A percentile compares a stretch with the other conserved stretches of the same genome.
Evolutionary conservation across 2,329 filamentous ascomycete genomes (phyloP).

Genomic region (Clathrospora elynae): DNA sequence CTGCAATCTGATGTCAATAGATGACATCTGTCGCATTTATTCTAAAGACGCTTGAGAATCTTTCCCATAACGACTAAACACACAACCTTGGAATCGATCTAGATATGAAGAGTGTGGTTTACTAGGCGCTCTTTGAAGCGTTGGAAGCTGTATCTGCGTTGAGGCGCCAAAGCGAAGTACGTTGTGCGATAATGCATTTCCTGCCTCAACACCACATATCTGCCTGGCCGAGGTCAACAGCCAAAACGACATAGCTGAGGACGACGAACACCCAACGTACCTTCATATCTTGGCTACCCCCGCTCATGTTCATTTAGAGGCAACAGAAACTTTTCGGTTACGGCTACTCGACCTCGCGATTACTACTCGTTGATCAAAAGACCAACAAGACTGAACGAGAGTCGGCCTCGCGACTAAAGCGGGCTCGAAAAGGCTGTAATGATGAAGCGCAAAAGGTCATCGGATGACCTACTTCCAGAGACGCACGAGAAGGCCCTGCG

Average conservation of each 20-base stretch:
- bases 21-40: constrained; percentile 5
- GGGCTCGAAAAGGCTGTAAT: constrained; percentile 1
- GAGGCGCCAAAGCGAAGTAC: constrained; percentile 17
- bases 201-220: no score
- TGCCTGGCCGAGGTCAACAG: no score
- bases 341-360: constrained; percentile 1
- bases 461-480: constrained; percentile 2
- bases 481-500: constrained; percentile 17
- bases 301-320: constrained; percentile 13
- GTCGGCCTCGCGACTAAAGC: background rate
- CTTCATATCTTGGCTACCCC: constrained; percentile 1
- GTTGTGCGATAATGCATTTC: constrained; percentile 13
- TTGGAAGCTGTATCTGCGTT: constrained; percentile 14
- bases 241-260: no score
- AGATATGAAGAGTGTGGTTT: constrained; percentile 17
- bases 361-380: background rate
- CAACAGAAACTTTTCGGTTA: constrained; percentile 1
- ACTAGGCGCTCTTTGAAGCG: constrained; percentile 22
- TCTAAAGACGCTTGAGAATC: background rate
- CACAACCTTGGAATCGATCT: constrained; percentile 33
- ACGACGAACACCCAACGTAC: background rate
- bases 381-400: background rate
- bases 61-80: background rate
- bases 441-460: constrained; percentile 32
- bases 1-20: no score